Evolutionary conservation across 495 filamentous ascomycete species (phyloP), one percentile per base, ranked within the genome.

Genomic region (Eremomyces bilateralis): DNA sequence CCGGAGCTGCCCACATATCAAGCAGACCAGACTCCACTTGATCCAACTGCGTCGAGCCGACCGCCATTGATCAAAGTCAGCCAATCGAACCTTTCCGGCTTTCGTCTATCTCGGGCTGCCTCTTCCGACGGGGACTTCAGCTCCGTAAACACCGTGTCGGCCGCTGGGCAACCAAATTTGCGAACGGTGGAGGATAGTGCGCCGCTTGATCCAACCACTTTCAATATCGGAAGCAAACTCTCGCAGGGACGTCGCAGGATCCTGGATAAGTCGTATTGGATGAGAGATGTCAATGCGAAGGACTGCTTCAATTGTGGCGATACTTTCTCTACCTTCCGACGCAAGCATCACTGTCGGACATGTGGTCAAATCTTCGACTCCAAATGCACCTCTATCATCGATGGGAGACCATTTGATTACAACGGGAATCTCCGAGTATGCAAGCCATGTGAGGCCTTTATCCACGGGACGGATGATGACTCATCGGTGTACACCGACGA

Each of bases 281-380:
- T 99, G 90, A 77, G 79, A 30, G 90, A 99, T 55, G 90, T 95
- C 48, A 92, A 90, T 48, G 85, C 83, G 30, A 95, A 85, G 54
- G 85, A 94, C 43, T 99, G 90, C 50, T 99, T 95, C 48, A 64
- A 79, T 30, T 99, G 90, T 46, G 76, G 73, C 29, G 74, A 80
- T 41, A 64, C 79, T 15, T 95, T 99, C 45, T 76, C 81, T 2
- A 90, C 90, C 15, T 95, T 92, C 48, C 68, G 90, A 36, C 69
- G 90, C 37, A 95, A 95, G 48, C 90, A 99, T 54, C 90, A 99
- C 48, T 99, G 90, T 49, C 71, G 90, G 46, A 78, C 65, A 31
- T 75, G 90, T 50, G 90, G 90, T 20, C 90, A 92, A 49, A 99
- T 99, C 25, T 95, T 95, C 49, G 88, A 94, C 54, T 79, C 80